phyloP scores from a whole-genome alignment of 176 grass and related monocot species.

The Raddia distichophylla region DNA sequence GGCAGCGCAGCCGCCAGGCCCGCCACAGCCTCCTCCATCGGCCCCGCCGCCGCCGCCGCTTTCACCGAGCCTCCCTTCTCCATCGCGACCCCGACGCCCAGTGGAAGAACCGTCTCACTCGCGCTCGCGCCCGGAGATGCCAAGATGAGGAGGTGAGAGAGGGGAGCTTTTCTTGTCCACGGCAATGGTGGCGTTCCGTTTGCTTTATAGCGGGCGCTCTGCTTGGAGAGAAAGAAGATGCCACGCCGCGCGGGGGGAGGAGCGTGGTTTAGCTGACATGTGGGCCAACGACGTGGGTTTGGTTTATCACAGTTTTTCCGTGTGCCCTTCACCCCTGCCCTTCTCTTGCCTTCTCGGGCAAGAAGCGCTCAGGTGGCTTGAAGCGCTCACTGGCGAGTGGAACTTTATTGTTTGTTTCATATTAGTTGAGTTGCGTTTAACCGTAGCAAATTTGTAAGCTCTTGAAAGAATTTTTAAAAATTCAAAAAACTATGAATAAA shows the following conservation, averaged over 20 bases:
- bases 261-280: conserved; percentile 12
- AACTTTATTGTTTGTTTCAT: too few species aligned
- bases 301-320: conserved; percentile 6
- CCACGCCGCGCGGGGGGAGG: neutral
- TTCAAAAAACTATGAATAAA: too few species aligned
- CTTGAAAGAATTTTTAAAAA: too few species aligned
- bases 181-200: conserved; percentile 34
- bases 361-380: neutral
- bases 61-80: conserved; percentile 5
- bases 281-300: neutral
- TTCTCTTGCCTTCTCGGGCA: neutral
- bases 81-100: conserved; percentile 13
- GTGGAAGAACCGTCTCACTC: neutral
- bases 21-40: neutral
- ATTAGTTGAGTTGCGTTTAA: too few species aligned
- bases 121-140: neutral
- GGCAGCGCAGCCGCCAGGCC: neutral
- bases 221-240: conserved; percentile 47
- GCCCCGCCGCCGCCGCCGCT: neutral
- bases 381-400: neutral
- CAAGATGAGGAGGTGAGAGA: conserved; percentile 5
- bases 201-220: conserved; percentile 27
- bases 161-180: conserved; percentile 11
- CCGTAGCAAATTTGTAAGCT: too few species aligned
- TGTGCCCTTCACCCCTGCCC: neutral